Percentiles rank a stretch among this genome's conserved stretches.
Evolutionary conservation across 148 eudicot genomes (phyloP).

Genomic region (Rhododendron griersonianum): DNA sequence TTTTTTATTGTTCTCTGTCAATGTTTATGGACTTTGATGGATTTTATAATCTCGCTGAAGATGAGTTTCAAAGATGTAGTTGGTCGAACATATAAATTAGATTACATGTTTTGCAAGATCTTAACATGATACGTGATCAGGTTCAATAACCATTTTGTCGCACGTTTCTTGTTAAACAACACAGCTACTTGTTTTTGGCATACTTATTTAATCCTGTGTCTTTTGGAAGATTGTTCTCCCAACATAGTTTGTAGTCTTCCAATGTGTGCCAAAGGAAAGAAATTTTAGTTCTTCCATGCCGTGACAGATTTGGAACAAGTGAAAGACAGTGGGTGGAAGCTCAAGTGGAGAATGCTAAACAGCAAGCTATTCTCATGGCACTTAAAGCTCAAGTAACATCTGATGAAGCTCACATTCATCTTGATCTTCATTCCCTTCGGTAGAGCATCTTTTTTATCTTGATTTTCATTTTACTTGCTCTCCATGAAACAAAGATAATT

Average conservation of each 20-base stretch:
- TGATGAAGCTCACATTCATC: conserved; percentile 98
- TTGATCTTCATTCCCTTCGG: conserved; percentile 96
- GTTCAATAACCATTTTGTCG: not conserved
- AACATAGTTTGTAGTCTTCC: not conserved
- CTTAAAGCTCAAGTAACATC: conserved; percentile 91
- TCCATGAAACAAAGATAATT: not conserved
- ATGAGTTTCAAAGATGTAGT: not conserved
- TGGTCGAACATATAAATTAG: not conserved
- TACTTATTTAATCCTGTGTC: not conserved
- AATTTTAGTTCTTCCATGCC: not conserved
- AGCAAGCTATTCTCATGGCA: conserved; percentile 82
- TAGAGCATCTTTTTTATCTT: conserved; percentile 43
- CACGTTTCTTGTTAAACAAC: not conserved
- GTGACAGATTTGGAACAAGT: conserved; percentile 88
- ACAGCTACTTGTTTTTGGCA: not conserved
- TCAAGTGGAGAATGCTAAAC: conserved; percentile 98
- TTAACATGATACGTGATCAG: not conserved
- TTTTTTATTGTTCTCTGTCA: not conserved
- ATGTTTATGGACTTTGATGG: not conserved
- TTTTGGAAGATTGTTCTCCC: not conserved
- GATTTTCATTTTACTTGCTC: conserved; percentile 59
- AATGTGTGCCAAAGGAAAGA: not conserved
- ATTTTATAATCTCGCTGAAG: not conserved
- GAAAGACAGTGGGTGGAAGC: conserved; percentile 99
- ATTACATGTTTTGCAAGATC: not conserved